Conservation (phyloP, 2,329 filamentous ascomycete genomes). For the Raffaelea albimanens region DNA sequence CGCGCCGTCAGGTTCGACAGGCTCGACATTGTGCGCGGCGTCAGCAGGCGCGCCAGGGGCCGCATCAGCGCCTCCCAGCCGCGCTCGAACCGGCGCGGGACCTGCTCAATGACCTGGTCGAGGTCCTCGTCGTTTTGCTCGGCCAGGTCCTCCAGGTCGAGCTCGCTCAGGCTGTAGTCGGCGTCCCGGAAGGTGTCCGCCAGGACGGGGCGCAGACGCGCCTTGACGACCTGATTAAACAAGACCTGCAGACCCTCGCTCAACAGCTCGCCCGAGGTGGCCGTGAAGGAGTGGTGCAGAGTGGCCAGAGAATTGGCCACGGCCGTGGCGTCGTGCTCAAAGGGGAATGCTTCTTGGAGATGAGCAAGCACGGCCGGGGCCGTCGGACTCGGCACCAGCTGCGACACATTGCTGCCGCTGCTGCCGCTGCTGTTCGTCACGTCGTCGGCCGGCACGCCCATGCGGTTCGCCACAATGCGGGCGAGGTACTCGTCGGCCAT, state of each 20-base stretch:
- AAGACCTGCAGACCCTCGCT: constrained; percentile 77
- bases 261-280: constrained; percentile 73
- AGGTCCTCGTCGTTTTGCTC: constrained; percentile 36
- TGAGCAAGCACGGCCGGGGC: constrained; percentile 10
- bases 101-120: constrained; percentile 52
- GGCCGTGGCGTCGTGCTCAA: constrained; percentile 62
- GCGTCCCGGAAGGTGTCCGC: constrained; percentile 85
- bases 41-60: constrained; percentile 78
- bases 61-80: constrained; percentile 80
- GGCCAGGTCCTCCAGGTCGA: constrained; percentile 48
- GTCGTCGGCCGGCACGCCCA: constrained; percentile 35
- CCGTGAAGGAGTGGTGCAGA: constrained; percentile 62
- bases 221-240: constrained; percentile 79
- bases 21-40: constrained; percentile 63
- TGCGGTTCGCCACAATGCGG: constrained; percentile 67
- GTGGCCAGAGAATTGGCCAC: constrained; percentile 59
- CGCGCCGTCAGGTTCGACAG: constrained; percentile 65
- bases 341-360: constrained; percentile 65
- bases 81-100: constrained; percentile 70
- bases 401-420: constrained; percentile 2
- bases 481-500: constrained; percentile 83
- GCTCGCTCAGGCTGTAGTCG: constrained; percentile 66
- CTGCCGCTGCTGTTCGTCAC: constrained; percentile 16
- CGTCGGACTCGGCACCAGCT: constrained; percentile 26
- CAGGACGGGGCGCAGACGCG: constrained; percentile 73